These are phyloP conservation scores for Colletotrichum falcatum DNA, from an alignment of 2,329 filamentous ascomycete genomes.

Conservation along the genomic window DNA sequence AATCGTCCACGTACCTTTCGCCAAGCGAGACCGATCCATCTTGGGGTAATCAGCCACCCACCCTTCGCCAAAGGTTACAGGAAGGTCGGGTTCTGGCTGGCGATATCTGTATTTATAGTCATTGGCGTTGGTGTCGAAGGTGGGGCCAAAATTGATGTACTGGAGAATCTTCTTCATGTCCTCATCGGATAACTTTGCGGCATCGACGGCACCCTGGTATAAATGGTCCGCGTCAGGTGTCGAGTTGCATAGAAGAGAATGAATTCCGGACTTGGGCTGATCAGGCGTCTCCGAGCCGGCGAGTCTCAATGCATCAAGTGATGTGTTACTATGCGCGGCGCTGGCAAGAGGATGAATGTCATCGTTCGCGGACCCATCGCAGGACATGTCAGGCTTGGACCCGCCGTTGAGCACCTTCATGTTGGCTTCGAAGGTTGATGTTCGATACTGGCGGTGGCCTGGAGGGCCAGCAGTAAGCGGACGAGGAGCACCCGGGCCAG, in stretches of 20 bases:
- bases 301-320: slow-evolving; percentile 1
- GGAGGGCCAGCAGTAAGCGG: slow-evolving; percentile 68
- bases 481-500: slow-evolving; percentile 57
- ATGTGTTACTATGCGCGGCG: slow-evolving; percentile 41
- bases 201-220: slow-evolving; percentile 13
- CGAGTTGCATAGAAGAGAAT: slow-evolving; percentile 10
- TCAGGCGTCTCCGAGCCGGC: slow-evolving; percentile 22
- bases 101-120: not conserved
- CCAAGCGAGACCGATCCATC: slow-evolving; percentile 27
- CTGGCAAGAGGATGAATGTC: slow-evolving; percentile 44
- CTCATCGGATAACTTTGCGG: slow-evolving; percentile 14
- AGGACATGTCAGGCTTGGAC: slow-evolving; percentile 42
- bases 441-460: slow-evolving; percentile 62
- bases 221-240: slow-evolving; percentile 7
- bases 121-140: not conserved
- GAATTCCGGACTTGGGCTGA: slow-evolving; percentile 6
- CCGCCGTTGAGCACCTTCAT: slow-evolving; percentile 50
- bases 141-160: not conserved
- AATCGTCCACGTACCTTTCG: slow-evolving; percentile 42
- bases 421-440: slow-evolving; percentile 56
- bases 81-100: not conserved
- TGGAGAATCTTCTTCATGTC: slow-evolving; percentile 4
- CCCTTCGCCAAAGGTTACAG: slow-evolving; percentile 27
- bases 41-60: slow-evolving; percentile 45
- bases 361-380: slow-evolving; percentile 43